Conservation (phyloP, 805 yeast genomes). For the Isabelozyma rhagii region DNA sequence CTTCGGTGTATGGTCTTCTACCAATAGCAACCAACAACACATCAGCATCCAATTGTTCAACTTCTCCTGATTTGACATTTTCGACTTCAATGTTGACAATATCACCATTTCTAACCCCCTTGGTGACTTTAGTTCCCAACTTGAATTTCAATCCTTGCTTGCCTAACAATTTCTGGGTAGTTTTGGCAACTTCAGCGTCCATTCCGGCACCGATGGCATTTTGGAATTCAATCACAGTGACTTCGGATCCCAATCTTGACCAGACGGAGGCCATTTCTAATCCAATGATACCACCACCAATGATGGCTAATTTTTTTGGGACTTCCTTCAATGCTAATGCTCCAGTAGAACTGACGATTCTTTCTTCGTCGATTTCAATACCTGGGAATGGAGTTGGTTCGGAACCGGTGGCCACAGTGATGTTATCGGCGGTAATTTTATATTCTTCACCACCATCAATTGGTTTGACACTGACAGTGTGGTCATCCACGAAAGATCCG, state of each 20-base stretch:
- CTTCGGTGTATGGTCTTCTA: conserved; percentile 94
- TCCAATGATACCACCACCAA: conserved; percentile 99
- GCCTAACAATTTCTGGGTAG: conserved; percentile 81
- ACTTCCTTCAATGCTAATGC: conserved; percentile 78
- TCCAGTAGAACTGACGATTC: conserved; percentile 96
- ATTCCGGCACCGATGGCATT: conserved; percentile 94
- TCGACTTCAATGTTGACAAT: conserved; percentile 83
- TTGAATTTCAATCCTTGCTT: conserved; percentile 96
- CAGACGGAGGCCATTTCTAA: conserved; percentile 99
- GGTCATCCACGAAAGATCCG: conserved; percentile 83
- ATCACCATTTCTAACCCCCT: conserved; percentile 87
- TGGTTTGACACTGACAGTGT: conserved; percentile 75
- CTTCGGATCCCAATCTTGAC: conserved; percentile 92
- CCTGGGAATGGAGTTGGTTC: conserved; percentile 99
- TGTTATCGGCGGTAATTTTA: conserved; percentile 69
- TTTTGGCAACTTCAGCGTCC: conserved; percentile 93
- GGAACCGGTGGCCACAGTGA: conserved; percentile 97
- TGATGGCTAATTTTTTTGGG: conserved; percentile 87
- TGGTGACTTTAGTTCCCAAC: conserved; percentile 84
- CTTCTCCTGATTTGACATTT: conserved; percentile 81
- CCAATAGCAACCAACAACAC: conserved; percentile 96
- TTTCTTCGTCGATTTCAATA: conserved; percentile 91
- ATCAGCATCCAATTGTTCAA: conserved; percentile 80
- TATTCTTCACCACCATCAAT: conserved; percentile 76
- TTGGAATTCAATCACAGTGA: conserved; percentile 90